Evolutionary conservation across 108 stramenopile species (phyloP), one percentile per base, ranked within the genome.

Genomic region (Parmales sp.): DNA sequence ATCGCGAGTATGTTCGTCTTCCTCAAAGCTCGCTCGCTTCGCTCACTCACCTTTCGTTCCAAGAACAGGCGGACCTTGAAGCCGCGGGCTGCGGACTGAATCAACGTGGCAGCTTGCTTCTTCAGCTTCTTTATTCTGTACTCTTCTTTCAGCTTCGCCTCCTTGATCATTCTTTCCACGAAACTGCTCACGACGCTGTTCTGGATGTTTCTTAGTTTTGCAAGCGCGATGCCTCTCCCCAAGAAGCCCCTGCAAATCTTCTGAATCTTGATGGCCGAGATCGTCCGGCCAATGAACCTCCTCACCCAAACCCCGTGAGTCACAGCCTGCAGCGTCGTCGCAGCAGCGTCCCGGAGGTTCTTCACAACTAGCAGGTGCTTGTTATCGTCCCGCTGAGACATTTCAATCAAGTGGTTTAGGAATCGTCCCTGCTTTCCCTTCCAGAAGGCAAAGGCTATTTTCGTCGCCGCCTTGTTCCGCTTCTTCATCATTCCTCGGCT

Each of bases 281-380:
- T n/a, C 0, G 20, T 31, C 31, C 45, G 45, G 0, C 31, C 31
- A 13, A 67, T 41, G 13, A 18, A 37, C 44, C 44, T 43, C 18
- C 66, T 28, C 13, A 34, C 37, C 28, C 43, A 31, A 13, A 45
- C 39, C 2, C 66, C 66, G 66, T 67, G 39, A 25, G 48, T 38
- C 9, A 67, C 45, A 13, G 66, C 66, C 66, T 67, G 66, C 45
- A 67, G 43, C 37, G 38, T 41, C 25, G 66, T 29, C 29, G 66
- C 66, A 34, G 44, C 45, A 1, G 20, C 7, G 13, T 51, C 50
- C 28, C 50, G 50, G 28, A 1, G 2, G 28, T 23, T 29, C 11
- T 26, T 6, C 20, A 9, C 20, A 29, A 51, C 23, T n/a, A n/a
- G n/a, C 31, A 34, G 36, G 54, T 60, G 26, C 45, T 48, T 34